Base-by-base conservation (phyloP, 2,329 filamentous ascomycete genomes). In the Chaetomium strumarium region DNA sequence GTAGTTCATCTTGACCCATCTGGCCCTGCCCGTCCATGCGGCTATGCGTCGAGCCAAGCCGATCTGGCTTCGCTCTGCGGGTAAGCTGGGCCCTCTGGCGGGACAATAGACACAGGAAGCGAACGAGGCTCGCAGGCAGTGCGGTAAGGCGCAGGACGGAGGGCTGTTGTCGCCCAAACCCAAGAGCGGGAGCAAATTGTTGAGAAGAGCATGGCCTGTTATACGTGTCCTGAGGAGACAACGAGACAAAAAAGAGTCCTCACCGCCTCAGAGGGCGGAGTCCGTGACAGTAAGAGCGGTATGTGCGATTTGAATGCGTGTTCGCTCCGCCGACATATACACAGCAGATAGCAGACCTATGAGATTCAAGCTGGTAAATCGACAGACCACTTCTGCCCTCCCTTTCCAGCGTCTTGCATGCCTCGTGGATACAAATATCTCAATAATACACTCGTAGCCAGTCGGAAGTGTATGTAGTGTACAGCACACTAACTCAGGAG, bases 41-140 rank as follows among this genome's bases (percentile, higher is more conserved):
- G 47, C 38, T 48, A 40, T 51, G 49, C 41, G 33, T 31, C 37
- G 33, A 49, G 49, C 46, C 49, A 52, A 49, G 49, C 43, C 40
- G 30, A n/a, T 0, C 33, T 38, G 31, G 29, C 10, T 12, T 33
- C 29, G 29, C 38, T 34, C 39, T 40, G 33, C 19, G 40, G 44
- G 36, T 40, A 19, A 20, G 46, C 16, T 17, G 19, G 5, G 16
- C 20, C 39, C 19, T 3, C 19, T 34, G 33, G 33, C 33, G 33
- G n/a, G 13, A 11, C 10, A 14, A 24, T 20, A 19, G 31, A 36
- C 14, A 2, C 24, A 34, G 4, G n/a, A 24, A 37, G 30, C 37
- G 45, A 38, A 38, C 17, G 33, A 37, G 33, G 37, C 5, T 39
- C 39, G 48, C 48, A 55, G 47, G 37, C 20, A 46, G 36, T 14